A percentile compares a stretch with the other conserved stretches of the same genome.
These are phyloP conservation scores for Meira miltonrushii DNA, from an alignment of 1,284 basidiomycete genomes.

Conservation along the genomic window DNA sequence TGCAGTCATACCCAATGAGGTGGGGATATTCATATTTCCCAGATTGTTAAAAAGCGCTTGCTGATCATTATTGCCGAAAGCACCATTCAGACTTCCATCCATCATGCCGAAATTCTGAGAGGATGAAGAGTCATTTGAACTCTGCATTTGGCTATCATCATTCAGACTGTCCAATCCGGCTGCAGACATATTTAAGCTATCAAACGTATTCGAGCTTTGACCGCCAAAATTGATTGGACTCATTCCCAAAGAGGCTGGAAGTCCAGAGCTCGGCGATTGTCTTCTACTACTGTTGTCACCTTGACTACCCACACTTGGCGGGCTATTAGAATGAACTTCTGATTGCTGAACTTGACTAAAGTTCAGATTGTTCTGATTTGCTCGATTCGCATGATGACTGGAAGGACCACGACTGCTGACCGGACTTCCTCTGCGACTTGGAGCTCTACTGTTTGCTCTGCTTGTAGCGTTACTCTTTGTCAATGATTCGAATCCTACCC, in stretches of 20 bases:
- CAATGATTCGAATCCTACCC: not conserved
- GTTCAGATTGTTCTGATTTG: slow-evolving; percentile 11
- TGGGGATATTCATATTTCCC: not conserved
- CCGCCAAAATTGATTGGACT: slow-evolving; percentile 9
- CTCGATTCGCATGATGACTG: slow-evolving; percentile 27
- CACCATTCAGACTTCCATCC: not conserved
- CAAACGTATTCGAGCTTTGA: slow-evolving; percentile 15
- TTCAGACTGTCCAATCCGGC: not conserved
- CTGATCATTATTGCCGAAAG: not conserved
- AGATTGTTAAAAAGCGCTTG: not conserved
- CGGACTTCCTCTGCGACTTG: slow-evolving; percentile 13
- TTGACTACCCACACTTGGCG: not conserved
- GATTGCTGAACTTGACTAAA: not conserved
- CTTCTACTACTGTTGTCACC: not conserved
- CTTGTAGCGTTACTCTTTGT: slow-evolving; percentile 17
- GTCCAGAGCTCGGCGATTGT: not conserved
- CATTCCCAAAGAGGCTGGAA: slow-evolving; percentile 1
- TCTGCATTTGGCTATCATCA: not conserved
- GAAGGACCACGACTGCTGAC: slow-evolving; percentile 15
- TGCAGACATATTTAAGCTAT: slow-evolving; percentile 19
- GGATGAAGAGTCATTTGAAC: no score
- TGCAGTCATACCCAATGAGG: not conserved
- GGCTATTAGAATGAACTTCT: not conserved
- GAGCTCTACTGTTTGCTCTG: slow-evolving; percentile 29
- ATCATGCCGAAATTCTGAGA: not conserved